Evolutionary conservation across 805 yeast species (phyloP), one percentile per base, ranked within the genome.

Genomic region (Ogataea pignaliae): DNA sequence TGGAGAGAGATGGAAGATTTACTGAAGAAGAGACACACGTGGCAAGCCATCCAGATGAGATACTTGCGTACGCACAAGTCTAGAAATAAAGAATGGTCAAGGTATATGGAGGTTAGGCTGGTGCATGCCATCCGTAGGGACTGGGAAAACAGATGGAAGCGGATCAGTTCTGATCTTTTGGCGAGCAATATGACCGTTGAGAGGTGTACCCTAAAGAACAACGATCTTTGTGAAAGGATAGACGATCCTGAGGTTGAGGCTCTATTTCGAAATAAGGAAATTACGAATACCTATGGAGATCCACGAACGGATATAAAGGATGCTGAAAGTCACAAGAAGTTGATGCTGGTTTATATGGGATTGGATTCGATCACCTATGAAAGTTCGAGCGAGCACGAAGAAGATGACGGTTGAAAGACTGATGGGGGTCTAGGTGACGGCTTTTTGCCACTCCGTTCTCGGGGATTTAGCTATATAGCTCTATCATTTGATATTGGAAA

Each of bases 41-140:
- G 74, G 74, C 75, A 70, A 51, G 73, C 75, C 2, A 65, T 72
- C 31, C 76, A 72, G 52, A 72, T 71, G 76, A 52, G 75, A 40
- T 72, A 72, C 46, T 55, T 72, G 36, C 59, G 76, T 10, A 57
- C 64, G 33, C 68, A 69, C 43, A 67, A 67, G 44, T 54, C 65
- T 9, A 52, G 72, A 29, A 58, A 61, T 38, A 66, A 55, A 16
- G 51, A 53, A 29, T 66, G 72, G 69, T 56, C 68, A 13, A 48
- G 61, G 30, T 57, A 53, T 29, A 70, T 71, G 59, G 67, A 59
- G 34, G 41, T 55, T 3, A 58, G 56, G 39, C 50, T 71, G 32
- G 47, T 63, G 15, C 53, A 54, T 35, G 60, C 60, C 1, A 52
- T 71, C 30, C 50, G 61, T 17, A 56, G 60, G 26, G 75, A 71